Evolutionary conservation across 768 basidiomycete species (phyloP).

Genomic region (Mycena vitilis): DNA sequence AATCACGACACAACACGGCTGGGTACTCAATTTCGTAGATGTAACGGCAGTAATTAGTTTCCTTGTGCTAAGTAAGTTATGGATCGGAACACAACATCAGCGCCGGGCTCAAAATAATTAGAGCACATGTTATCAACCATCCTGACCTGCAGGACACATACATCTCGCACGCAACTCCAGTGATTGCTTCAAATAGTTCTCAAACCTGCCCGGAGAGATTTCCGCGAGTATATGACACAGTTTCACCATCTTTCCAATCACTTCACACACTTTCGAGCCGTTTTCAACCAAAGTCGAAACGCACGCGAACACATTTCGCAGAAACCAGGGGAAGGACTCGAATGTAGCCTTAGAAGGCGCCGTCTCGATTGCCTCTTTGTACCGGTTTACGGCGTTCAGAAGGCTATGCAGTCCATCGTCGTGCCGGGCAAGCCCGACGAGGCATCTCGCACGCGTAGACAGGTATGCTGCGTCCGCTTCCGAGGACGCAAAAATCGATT

Average conservation of each 20-base stretch:
- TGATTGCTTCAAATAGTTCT: conserved; percentile 11
- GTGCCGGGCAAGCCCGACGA: conserved; percentile 16
- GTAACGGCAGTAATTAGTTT: too few species aligned
- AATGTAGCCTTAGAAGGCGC: conserved; percentile 10
- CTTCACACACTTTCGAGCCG: neutral
- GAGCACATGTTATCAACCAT: neutral
- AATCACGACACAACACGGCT: neutral
- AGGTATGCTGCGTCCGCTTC: conserved; percentile 34
- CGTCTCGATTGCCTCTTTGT: conserved; percentile 5
- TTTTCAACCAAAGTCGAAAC: conserved; percentile 10
- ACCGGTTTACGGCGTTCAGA: conserved; percentile 18
- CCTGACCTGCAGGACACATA: neutral
- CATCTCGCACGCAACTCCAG: conserved; percentile 10
- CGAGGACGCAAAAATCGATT: conserved; percentile 17
- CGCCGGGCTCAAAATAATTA: too few species aligned
- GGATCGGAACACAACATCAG: too few species aligned
- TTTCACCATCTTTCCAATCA: conserved; percentile 6
- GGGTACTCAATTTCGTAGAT: too few species aligned
- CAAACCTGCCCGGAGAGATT: conserved; percentile 4
- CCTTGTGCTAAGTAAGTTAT: too few species aligned
- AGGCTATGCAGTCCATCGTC: conserved; percentile 14
- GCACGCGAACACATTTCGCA: conserved; percentile 25
- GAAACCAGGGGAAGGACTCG: conserved; percentile 36
- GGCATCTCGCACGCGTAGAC: conserved; percentile 29
- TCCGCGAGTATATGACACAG: conserved; percentile 17